phyloP scores from a whole-genome alignment of 306 rosid genomes.

The Inga oerstediana region DNA sequence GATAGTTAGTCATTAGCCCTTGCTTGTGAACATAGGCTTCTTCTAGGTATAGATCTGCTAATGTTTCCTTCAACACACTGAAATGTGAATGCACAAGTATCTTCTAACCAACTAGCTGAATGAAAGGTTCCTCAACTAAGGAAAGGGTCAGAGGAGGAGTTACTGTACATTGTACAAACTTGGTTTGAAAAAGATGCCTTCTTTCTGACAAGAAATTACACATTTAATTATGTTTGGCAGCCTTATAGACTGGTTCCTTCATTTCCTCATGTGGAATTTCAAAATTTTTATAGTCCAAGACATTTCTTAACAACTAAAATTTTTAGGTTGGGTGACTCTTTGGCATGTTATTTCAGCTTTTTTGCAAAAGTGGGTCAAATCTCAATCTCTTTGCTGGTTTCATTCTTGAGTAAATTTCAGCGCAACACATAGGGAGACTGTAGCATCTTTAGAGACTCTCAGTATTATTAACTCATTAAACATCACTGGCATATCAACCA shows the following conservation, averaged over 20 bases:
- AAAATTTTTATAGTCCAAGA: neutral
- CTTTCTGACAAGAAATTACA: neutral
- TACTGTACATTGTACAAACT: neutral
- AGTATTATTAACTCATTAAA: constrained; percentile 4
- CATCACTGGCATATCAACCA: constrained; percentile 23
- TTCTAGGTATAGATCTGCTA: neutral
- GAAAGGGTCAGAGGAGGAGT: neutral
- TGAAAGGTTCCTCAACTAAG: neutral
- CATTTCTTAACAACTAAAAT: neutral
- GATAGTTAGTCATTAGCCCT: neutral
- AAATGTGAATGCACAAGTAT: neutral
- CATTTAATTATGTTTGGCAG: neutral
- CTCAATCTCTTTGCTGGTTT: neutral
- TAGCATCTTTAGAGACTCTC: constrained; percentile 11
- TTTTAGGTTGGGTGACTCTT: constrained; percentile 9
- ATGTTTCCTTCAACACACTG: too few species aligned
- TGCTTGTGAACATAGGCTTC: neutral
- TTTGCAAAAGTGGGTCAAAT: neutral
- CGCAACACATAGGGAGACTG: neutral
- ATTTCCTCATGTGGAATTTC: neutral
- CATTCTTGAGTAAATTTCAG: neutral
- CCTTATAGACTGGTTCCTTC: neutral
- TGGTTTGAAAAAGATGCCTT: neutral
- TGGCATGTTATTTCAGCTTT: constrained; percentile 17
- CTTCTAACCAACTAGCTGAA: neutral